Percentiles rank a stretch among this genome's conserved stretches.
Evolutionary conservation across 306 rosid genomes (phyloP).

Genomic region (Lathyrus aphaca): DNA sequence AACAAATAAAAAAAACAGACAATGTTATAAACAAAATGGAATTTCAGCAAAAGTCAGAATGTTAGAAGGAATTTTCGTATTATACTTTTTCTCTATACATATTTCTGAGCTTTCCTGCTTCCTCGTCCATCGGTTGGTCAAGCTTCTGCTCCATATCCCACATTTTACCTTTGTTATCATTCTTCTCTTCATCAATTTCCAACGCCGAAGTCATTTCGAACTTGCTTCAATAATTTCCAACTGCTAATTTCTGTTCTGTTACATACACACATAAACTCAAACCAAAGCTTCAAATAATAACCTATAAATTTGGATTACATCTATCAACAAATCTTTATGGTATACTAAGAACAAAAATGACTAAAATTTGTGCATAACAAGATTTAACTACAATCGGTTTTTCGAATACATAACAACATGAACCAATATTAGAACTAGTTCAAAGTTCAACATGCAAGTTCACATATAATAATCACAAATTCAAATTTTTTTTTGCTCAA

Average conservation of each 20-base stretch:
- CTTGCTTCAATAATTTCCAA: slow-evolving; percentile 40
- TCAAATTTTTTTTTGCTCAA: neutral
- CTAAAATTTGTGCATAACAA: neutral
- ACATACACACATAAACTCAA: neutral
- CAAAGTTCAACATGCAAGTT: slow-evolving; percentile 25
- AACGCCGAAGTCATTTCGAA: slow-evolving; percentile 58
- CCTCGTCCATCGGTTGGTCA: slow-evolving; percentile 94
- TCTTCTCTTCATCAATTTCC: slow-evolving; percentile 51
- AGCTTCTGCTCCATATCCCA: slow-evolving; percentile 89
- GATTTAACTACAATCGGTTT: neutral
- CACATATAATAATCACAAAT: slow-evolving; percentile 28
- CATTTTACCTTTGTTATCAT: slow-evolving; percentile 64
- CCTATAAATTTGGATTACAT: neutral
- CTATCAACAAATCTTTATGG: neutral
- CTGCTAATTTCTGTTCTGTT: slow-evolving; percentile 17
- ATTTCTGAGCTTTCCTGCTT: slow-evolving; percentile 74
- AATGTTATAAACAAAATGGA: neutral
- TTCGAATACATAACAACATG: slow-evolving; percentile 10
- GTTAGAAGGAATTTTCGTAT: neutral
- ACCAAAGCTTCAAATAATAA: neutral
- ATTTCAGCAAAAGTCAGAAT: slow-evolving; percentile 19
- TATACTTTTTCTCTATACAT: slow-evolving; percentile 89
- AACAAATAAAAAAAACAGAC: slow-evolving; percentile 27
- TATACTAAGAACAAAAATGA: neutral
- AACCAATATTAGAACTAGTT: slow-evolving; percentile 25